Evolutionary conservation across 192 early-diverging fungal species (phyloP), one percentile per base, ranked within the genome.

Genomic region (Coemansia sp.): DNA sequence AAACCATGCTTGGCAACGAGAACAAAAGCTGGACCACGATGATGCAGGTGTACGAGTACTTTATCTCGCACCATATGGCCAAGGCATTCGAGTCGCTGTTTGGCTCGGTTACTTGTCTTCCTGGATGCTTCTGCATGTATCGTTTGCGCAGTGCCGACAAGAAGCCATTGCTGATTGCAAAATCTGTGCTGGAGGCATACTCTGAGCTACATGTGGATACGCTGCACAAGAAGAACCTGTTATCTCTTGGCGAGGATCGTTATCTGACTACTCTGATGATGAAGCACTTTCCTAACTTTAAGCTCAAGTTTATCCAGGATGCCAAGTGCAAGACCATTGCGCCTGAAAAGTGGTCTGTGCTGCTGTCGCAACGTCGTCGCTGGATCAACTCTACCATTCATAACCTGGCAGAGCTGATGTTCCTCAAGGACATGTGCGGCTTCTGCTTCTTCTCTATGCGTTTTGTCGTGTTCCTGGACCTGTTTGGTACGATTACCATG

Each of bases 361-460:
- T 97, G 32, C 68, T 95, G 3, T 96, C 94, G 0, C 95, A 97
- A 76, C 86, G 95, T 55, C 91, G 95, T 75, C 89, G 95, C n/a
- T 97, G 95, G 95, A 97, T 97, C 84, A 97, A 97, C 83, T 96
- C 94, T 17, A 97, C 95, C 3, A 89, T 97, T 16, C 95, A 97
- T 75, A 97, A 97, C 71, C 71, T 95, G 67, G 77, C 93, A 49
- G 95, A 97, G 80, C 82, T 97, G 12, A 67, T 94, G 55, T 84
- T 88, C 60, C 67, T 96, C 14, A 83, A 87, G 2, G 86, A 95
- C 67, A 84, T 97, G 72, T 97, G 95, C 63, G 94, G 94, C 11
- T 92, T 93, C 76, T 95, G 92, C 80, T 97, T 92, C 75, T 92
- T 97, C 75, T 95, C 94, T 2, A 95, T 97, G 94, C 88, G 93